Conservation (phyloP, 106 monocot species). For the Gastrodia elata region DNA sequence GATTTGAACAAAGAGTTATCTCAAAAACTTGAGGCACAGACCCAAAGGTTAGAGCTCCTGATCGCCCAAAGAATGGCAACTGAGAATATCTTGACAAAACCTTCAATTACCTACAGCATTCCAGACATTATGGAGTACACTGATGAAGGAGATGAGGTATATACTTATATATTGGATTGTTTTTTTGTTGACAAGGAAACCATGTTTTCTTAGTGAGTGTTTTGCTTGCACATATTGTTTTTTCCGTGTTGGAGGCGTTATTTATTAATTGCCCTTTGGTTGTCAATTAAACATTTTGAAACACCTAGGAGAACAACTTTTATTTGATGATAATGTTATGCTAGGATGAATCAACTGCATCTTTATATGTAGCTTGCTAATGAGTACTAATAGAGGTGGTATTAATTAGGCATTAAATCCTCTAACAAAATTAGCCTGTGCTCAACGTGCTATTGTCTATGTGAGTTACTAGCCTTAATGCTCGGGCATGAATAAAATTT, state of each 20-base stretch:
- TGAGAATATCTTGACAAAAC: slow-evolving; percentile 33
- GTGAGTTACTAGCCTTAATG: too few species aligned
- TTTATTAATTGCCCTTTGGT: not conserved
- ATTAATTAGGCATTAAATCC: too few species aligned
- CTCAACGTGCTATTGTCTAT: too few species aligned
- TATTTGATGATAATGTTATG: too few species aligned
- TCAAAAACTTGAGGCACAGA: slow-evolving; percentile 81
- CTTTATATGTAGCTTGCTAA: too few species aligned
- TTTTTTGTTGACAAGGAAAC: not conserved
- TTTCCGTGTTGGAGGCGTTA: not conserved
- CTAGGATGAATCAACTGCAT: too few species aligned
- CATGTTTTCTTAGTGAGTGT: not conserved
- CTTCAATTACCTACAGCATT: slow-evolving; percentile 26
- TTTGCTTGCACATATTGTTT: not conserved
- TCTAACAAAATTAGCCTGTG: too few species aligned
- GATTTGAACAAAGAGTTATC: slow-evolving; percentile 91
- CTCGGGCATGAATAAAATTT: too few species aligned
- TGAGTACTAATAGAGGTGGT: too few species aligned
- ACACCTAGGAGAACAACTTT: not conserved
- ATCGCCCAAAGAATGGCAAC: slow-evolving; percentile 65
- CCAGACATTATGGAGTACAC: slow-evolving; percentile 52
- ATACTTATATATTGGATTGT: not conserved
- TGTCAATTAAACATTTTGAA: not conserved
- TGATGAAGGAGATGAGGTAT: slow-evolving; percentile 99
- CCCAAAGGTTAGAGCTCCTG: slow-evolving; percentile 82